phyloP scores from a whole-genome alignment of 306 rosid species.

The Begonia masoniana region DNA sequence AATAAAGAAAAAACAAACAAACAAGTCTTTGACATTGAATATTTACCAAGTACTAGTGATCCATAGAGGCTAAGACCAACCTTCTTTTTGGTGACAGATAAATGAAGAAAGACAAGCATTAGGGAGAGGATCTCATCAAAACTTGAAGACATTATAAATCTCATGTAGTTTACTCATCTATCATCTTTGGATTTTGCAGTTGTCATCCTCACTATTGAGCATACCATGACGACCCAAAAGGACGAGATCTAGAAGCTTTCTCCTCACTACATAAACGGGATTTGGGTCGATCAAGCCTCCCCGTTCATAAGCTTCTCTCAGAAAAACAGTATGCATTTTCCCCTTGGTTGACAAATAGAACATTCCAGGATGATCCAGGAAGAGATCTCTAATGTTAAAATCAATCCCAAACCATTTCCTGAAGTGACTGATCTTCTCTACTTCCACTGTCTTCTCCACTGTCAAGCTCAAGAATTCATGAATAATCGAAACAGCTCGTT shows the following conservation, averaged over 20 bases:
- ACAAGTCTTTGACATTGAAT: too few relatives aligned
- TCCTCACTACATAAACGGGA: slow-evolving; percentile 69
- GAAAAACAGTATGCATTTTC: slow-evolving; percentile 71
- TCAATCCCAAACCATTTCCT: slow-evolving; percentile 52
- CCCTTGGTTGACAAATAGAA: slow-evolving; percentile 88
- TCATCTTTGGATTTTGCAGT: not conserved
- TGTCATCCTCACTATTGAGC: slow-evolving; percentile 17
- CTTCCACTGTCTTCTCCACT: slow-evolving; percentile 90
- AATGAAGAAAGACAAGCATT: too few relatives aligned
- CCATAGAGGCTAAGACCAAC: too few relatives aligned
- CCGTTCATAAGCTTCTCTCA: slow-evolving; percentile 88
- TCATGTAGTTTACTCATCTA: not conserved
- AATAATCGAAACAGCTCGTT: slow-evolving; percentile 64
- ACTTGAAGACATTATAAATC: not conserved
- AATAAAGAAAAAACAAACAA: too few relatives aligned
- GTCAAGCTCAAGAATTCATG: slow-evolving; percentile 85
- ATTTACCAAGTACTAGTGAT: too few relatives aligned
- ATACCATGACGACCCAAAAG: slow-evolving; percentile 49
- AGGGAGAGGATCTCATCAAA: not conserved
- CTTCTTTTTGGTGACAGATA: too few relatives aligned
- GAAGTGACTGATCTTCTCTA: slow-evolving; percentile 54
- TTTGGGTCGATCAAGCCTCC: slow-evolving; percentile 63
- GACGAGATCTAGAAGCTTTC: slow-evolving; percentile 75
- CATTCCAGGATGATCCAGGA: slow-evolving; percentile 77
- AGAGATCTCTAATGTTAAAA: slow-evolving; percentile 58